Evolutionary conservation across 257 asterid species (phyloP), one percentile per base, ranked within the genome.

Genomic region (Solanum etuberosum): DNA sequence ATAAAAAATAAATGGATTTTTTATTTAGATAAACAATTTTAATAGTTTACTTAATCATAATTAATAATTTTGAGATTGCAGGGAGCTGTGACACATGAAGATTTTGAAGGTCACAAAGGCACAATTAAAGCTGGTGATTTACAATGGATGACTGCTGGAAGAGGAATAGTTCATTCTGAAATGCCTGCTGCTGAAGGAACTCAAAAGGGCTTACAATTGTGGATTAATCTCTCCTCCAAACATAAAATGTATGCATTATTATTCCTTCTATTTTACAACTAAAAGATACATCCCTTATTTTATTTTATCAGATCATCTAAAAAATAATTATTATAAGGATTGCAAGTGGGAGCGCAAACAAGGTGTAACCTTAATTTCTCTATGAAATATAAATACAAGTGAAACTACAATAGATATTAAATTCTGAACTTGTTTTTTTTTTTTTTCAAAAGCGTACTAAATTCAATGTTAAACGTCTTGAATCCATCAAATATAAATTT

Each of bases 101-200:
- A 96, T 86, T 96, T 95, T 87, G 96, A 90, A 63, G 98, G 99
- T 5, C 98, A 95, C 87, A 93, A 90, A 54, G 98, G 98, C 65
- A 96, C 90, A 27, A 94, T 96, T 23, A 92, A 92, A 88, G 93
- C 95, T 4, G 99, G 99, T 70, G 99, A 95, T 63, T 59, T 96
- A 77, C 99, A 96, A 84, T 96, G 99, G 99, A 94, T 96, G 99
- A 95, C 97, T 77, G 99, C 99, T 8, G 99, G 99, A 31, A 92
- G 94, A 89, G 99, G 99, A 32, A 95, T 96, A 48, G 96, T 96
- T 89, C 99, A 96, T 93, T 96, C 99, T 54, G 98, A 95, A 91
- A 93, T 94, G 97, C 98, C 98, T 88, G 95, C 97, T 7, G 86
- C 93, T 3, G 86, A 92, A 65, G 98, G 99, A 15, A 95, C 98